A percentile compares a stretch with the other conserved stretches of the same genome.
These are phyloP conservation scores for Cadophora gregata DNA, from an alignment of 2,329 filamentous ascomycete genomes.

Conservation along the genomic window DNA sequence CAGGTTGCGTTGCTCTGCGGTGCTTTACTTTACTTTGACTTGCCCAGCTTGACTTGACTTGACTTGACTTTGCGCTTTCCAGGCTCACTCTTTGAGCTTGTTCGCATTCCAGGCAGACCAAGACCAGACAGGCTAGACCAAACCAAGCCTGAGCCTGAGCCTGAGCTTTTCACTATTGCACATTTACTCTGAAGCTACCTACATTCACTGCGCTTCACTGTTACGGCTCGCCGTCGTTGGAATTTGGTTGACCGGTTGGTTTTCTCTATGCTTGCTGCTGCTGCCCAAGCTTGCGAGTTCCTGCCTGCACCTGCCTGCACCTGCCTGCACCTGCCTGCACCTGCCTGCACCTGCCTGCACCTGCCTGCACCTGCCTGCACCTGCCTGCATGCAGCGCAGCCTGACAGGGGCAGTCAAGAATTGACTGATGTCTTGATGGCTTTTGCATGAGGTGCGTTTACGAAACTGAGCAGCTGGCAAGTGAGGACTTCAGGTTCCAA, in stretches of 20 bases:
- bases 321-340: background rate
- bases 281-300: background rate
- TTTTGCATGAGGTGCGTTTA: constrained; percentile 19
- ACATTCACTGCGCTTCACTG: background rate
- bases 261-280: background rate
- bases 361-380: constrained; percentile 1
- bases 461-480: constrained; percentile 13
- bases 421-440: constrained; percentile 19
- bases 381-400: background rate
- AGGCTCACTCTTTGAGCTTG: background rate
- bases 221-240: background rate
- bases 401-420: constrained; percentile 3
- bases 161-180: background rate
- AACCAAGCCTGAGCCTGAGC: background rate
- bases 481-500: too few relatives aligned
- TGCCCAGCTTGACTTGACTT: too few relatives aligned
- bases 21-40: background rate
- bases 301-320: background rate
- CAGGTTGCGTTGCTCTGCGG: background rate
- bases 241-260: background rate
- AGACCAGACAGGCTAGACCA: background rate
- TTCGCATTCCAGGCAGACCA: background rate
- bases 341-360: constrained; percentile 1
- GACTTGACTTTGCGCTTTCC: background rate
- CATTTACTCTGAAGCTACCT: background rate